Evolutionary conservation across 352 stramenopile species (phyloP).

Genomic region (Globisporangium rhizosaccharum): DNA sequence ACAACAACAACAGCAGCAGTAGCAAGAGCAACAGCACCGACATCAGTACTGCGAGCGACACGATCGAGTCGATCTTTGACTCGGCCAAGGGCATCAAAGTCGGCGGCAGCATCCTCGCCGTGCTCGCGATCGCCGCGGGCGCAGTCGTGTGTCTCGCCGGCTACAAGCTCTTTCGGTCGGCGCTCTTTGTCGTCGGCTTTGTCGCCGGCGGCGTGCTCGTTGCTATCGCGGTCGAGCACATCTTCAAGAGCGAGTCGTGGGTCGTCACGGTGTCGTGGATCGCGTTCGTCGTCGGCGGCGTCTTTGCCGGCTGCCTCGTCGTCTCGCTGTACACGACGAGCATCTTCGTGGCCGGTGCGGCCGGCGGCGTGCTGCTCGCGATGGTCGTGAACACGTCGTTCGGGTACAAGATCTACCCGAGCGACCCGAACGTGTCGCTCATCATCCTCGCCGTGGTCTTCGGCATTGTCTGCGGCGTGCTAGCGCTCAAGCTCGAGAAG

Average conservation of each 20-base stretch:
- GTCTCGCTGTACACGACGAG: slow-evolving; percentile 42
- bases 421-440: slow-evolving; percentile 37
- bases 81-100: slow-evolving; percentile 34
- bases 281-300: slow-evolving; percentile 43
- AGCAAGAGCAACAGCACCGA: too few species aligned
- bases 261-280: slow-evolving; percentile 53
- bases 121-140: slow-evolving; percentile 34
- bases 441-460: slow-evolving; percentile 40
- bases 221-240: slow-evolving; percentile 32
- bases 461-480: slow-evolving; percentile 28
- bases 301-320: slow-evolving; percentile 43
- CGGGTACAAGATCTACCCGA: slow-evolving; percentile 50
- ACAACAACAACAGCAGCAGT: too few species aligned
- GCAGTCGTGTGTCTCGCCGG: slow-evolving; percentile 39
- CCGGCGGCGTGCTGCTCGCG: slow-evolving; percentile 43
- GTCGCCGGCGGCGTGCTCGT: slow-evolving; percentile 35
- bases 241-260: slow-evolving; percentile 44
- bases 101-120: slow-evolving; percentile 31
- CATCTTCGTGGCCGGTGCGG: slow-evolving; percentile 52
- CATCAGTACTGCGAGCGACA: slow-evolving; percentile 16
- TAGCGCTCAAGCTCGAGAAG: slow-evolving; percentile 50
- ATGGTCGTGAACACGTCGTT: slow-evolving; percentile 49
- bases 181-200: slow-evolving; percentile 55
- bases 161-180: slow-evolving; percentile 55
- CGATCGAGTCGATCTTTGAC: slow-evolving; percentile 32